A percentile compares a stretch with the other conserved stretches of the same genome.
phyloP scores from a whole-genome alignment of 139 green algal species.

The Chlamydomonas incerta region DNA sequence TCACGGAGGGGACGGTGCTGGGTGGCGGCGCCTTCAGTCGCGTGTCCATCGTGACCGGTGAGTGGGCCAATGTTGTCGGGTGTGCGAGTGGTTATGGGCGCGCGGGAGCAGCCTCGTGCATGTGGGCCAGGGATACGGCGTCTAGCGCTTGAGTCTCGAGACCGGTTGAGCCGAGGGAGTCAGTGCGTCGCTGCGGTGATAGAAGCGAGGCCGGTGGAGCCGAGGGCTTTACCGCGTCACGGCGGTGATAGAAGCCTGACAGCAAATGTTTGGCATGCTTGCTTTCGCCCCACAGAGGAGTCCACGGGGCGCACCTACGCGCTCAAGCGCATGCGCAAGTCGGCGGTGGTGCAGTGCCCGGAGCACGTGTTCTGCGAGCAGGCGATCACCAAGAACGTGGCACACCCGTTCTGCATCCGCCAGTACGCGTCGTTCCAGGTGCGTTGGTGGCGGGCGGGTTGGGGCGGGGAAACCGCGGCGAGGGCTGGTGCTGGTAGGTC shows the following conservation, averaged over 20 bases:
- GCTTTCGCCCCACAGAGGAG: conserved; percentile 55
- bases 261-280: too few relatives aligned
- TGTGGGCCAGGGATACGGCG: too few relatives aligned
- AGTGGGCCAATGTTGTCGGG: neutral
- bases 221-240: too few relatives aligned
- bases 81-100: too few relatives aligned
- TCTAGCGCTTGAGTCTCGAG: too few relatives aligned
- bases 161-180: too few relatives aligned
- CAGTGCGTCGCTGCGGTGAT: too few relatives aligned
- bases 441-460: neutral
- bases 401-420: conserved; percentile 96
- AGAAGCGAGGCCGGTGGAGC: too few relatives aligned
- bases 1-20: conserved; percentile 87
- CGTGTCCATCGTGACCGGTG: conserved; percentile 79
- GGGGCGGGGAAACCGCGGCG: too few relatives aligned
- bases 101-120: too few relatives aligned
- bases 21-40: conserved; percentile 90
- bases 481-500: too few relatives aligned
- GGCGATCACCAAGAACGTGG: conserved; percentile 92
- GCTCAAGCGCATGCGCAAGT: conserved; percentile 96
- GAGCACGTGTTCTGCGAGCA: conserved; percentile 98
- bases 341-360: conserved; percentile 88
- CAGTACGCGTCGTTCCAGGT: conserved; percentile 95
- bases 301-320: conserved; percentile 82
- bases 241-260: too few relatives aligned